Evolutionary conservation across 2,329 filamentous ascomycete species (phyloP), one percentile per base, ranked within the genome.

Genomic region (Microcyclospora pomicola): DNA sequence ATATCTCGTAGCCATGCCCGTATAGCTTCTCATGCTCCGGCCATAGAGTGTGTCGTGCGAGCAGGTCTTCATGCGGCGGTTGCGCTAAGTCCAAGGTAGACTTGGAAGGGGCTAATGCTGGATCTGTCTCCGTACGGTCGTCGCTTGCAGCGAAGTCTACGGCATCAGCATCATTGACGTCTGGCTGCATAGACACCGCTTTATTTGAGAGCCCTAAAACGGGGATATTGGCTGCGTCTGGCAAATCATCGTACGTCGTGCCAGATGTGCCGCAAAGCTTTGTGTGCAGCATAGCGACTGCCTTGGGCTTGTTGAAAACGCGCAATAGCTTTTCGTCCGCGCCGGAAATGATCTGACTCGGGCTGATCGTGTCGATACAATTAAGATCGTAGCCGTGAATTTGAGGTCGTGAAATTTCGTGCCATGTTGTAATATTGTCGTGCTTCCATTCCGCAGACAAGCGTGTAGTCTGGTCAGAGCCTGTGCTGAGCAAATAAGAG

Each of bases 301-400:
- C 80, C 55, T 77, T 82, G 5, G 91, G 91, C 61, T 94, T 79
- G 53, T 82, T 79, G 60, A 98, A 98, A 2, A 98, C 88, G 15
- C 91, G 80, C 58, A 98, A 74, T n/a, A 98, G 74, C 62, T 98
- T 98, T 66, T 98, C 91, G 48, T 98, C 91, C 2, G 91, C 91
- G 6, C 91, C 91, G 2, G 87, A 93, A 15, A 96, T 80, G 55
- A 98, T 98, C 49, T 80, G 80, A 6, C 75, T 71, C 6, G 72
- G 61, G 6, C 75, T 77, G 5, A 95, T 67, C 0, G 77, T 73
- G 53, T 86, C 82, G 45, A 96, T 78, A 59, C 91, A 96, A 65
- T 96, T 98, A 38, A 98, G 71, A 58, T 98, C 88, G 59, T 98
- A 98, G 29, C 91, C 91, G 58, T 98, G 91, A 47, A 98, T 98